Evolutionary conservation across 2,329 filamentous ascomycete genomes (phyloP).

Genomic region (Fusarium abutilonis): DNA sequence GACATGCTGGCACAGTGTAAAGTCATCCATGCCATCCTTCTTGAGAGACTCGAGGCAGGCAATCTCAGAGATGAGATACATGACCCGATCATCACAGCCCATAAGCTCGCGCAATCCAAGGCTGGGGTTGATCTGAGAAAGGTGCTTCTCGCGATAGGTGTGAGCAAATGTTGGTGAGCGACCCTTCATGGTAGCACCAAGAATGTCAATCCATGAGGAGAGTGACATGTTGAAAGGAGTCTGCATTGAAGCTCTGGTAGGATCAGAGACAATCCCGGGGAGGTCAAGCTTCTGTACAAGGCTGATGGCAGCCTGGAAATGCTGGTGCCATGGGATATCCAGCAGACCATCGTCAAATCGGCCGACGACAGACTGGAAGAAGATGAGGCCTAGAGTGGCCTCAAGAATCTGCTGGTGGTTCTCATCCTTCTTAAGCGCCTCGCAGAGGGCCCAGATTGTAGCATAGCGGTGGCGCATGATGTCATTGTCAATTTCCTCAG

Average conservation of each 20-base stretch:
- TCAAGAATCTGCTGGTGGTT: slow-evolving; percentile 90
- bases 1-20: slow-evolving; percentile 88
- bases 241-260: slow-evolving; percentile 61
- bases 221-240: slow-evolving; percentile 96
- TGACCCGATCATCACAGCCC: slow-evolving; percentile 96
- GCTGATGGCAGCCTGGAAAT: slow-evolving; percentile 90
- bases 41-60: slow-evolving; percentile 93
- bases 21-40: slow-evolving; percentile 82
- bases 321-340: slow-evolving; percentile 96
- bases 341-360: slow-evolving; percentile 84
- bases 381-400: slow-evolving; percentile 92
- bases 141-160: slow-evolving; percentile 94
- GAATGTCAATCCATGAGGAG: slow-evolving; percentile 95
- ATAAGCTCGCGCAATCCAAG: slow-evolving; percentile 89
- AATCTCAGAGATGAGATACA: slow-evolving; percentile 98
- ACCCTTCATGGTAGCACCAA: slow-evolving; percentile 91
- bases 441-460: slow-evolving; percentile 86
- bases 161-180: slow-evolving; percentile 88
- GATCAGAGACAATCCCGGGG: slow-evolving; percentile 71
- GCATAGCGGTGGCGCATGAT: slow-evolving; percentile 92
- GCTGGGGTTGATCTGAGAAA: slow-evolving; percentile 69
- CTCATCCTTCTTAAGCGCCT: slow-evolving; percentile 80
- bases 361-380: slow-evolving; percentile 93
- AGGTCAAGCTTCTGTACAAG: slow-evolving; percentile 88
- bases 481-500: slow-evolving; percentile 84